Percentiles rank a stretch among this genome's conserved stretches.
phyloP scores from a whole-genome alignment of 441 rosid genomes.

The Gossypium gossypioides region DNA sequence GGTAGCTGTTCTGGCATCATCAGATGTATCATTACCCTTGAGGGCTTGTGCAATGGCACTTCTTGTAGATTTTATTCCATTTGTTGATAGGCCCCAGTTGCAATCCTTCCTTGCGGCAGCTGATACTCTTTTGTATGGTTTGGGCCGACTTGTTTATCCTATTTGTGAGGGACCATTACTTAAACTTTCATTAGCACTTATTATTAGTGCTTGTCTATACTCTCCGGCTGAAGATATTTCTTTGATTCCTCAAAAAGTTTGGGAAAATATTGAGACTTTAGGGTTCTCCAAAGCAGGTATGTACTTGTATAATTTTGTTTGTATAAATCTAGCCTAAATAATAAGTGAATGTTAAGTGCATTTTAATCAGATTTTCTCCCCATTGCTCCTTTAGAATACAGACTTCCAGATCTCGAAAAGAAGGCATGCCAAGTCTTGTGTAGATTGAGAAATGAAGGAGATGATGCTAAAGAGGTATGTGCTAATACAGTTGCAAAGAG shows the following conservation, averaged over 20 bases:
- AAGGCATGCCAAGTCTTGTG: slow-evolving; percentile 62
- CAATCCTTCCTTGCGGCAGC: slow-evolving; percentile 61
- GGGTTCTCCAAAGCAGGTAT: slow-evolving; percentile 54
- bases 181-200: slow-evolving; percentile 59
- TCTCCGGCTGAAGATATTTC: slow-evolving; percentile 57
- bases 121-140: slow-evolving; percentile 47
- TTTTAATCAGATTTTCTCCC: neutral
- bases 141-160: slow-evolving; percentile 42
- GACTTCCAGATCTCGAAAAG: slow-evolving; percentile 50
- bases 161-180: slow-evolving; percentile 55
- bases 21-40: slow-evolving; percentile 43
- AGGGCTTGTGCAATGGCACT: slow-evolving; percentile 59
- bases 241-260: slow-evolving; percentile 56
- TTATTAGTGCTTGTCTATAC: slow-evolving; percentile 66
- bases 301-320: neutral
- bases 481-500: slow-evolving; percentile 1
- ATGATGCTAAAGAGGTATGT: slow-evolving; percentile 61
- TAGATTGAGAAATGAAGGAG: slow-evolving; percentile 57
- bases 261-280: slow-evolving; percentile 57
- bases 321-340: neutral
- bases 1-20: slow-evolving; percentile 56
- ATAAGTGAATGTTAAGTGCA: neutral
- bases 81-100: slow-evolving; percentile 43
- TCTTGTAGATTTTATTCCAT: slow-evolving; percentile 57
- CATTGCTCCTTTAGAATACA: slow-evolving; percentile 30